Base-by-base conservation (phyloP, 345 rosid species). In the Bruguiera sexangula region DNA sequence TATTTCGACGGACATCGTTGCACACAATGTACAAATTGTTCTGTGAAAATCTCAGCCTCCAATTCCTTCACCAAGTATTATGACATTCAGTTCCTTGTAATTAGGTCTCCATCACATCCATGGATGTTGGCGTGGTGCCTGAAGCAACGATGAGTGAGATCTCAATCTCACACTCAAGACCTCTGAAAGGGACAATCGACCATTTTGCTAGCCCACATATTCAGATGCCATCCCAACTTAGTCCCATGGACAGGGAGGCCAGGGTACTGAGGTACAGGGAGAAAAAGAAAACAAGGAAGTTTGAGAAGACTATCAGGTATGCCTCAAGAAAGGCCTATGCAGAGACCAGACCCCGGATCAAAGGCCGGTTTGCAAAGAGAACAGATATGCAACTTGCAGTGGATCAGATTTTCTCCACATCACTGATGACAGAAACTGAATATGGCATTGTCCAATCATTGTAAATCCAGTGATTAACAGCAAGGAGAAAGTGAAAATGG, bases 241-340 rank as follows among this genome's bases (percentile, higher is more conserved):
- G 85, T 63, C 92, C 93, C 27, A 58, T 81, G 87, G 99, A 92
- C 67, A 86, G 97, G 82, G 96, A 88, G 66, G 97, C 99, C 39
- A 90, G 92, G 65, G 99, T 95, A 31, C 62, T 89, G 20, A 86
- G 98, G 69, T 93, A 93, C 87, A 93, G 89, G 78, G 98, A 93
- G 83, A 93, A 95, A 76, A 95, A 86, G 90, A 95, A 95, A 84
- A 79, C 79, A 0, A 81, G 99, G 67, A 95, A 87, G 73, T 95
- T 95, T 24, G 94, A 87, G 80, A 95, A 95, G 82, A 95, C 99
- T 18, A 95, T 92, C 67, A 81, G 99, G 84, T 92, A 95, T 79
- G 99, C 99, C 46, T 95, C 97, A 15, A 86, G 99, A 77, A 92
- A 95, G 80, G 97, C 99, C 5, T 92, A 95, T 56, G 99, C 97